These are phyloP conservation scores for Rutstroemia sydowiana DNA, from an alignment of 2,329 filamentous ascomycete species.

Conservation along the genomic window DNA sequence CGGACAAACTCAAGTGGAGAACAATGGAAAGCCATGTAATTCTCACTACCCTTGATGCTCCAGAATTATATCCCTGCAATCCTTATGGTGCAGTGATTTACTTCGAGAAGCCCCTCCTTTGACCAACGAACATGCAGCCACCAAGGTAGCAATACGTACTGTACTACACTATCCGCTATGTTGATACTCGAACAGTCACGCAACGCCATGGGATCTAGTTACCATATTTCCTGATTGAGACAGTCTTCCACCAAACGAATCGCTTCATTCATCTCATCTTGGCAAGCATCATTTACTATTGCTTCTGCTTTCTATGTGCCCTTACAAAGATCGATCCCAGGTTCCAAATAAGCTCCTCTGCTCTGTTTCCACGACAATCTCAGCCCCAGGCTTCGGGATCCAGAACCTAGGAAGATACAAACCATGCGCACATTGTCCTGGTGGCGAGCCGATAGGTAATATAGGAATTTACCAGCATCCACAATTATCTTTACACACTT, in stretches of 20 bases:
- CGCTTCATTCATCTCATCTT: neutral
- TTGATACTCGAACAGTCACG: neutral
- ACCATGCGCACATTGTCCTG: conserved; percentile 14
- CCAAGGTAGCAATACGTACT: neutral
- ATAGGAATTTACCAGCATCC: conserved; percentile 6
- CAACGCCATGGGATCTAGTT: neutral
- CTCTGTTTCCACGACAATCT: conserved; percentile 10
- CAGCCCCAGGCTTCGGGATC: conserved; percentile 17
- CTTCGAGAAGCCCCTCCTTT: conserved; percentile 6
- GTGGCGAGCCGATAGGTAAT: conserved; percentile 11
- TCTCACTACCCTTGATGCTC: conserved; percentile 6
- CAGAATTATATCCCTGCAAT: conserved; percentile 5
- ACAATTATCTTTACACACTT: conserved; percentile 16
- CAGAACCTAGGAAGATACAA: conserved; percentile 17
- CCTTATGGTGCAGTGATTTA: conserved; percentile 2
- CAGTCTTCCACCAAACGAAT: neutral
- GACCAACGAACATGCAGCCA: neutral
- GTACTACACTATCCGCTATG: neutral
- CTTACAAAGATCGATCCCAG: conserved; percentile 1
- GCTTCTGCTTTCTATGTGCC: conserved; percentile 9
- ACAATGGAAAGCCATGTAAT: neutral
- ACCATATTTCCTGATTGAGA: neutral
- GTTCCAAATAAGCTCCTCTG: conserved; percentile 1
- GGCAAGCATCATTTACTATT: conserved; percentile 7
- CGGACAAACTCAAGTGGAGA: conserved; percentile 5